Base-by-base conservation (phyloP, 2,329 filamentous ascomycete species). In the Clonostachys chloroleuca region DNA sequence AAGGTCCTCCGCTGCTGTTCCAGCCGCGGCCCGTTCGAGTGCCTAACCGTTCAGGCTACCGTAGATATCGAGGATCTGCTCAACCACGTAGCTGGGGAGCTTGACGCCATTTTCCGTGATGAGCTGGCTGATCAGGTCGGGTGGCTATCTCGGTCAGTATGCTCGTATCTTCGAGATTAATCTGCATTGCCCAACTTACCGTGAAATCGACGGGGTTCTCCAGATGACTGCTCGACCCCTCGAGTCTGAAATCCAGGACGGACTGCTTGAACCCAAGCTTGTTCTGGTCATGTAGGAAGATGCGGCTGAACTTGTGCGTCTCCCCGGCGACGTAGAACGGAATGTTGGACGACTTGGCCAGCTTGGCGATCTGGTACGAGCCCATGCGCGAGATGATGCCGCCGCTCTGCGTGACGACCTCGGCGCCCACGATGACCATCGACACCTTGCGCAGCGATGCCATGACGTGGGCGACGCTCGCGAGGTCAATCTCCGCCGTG, bases 221-320 rank as follows among this genome's bases (percentile, higher is more conserved):
- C 8, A 69, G 67, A 49, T 73, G 68, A 50, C 78, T 63, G 47
- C 66, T 70, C 40, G 57, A 44, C 12, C 52, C 72, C 6, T 78
- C 73, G 2, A 80, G 81, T 56, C 75, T 76, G 63, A 94, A 95
- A 43, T 89, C 81, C 49, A 94, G 75, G 13, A 95, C 78, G 34
- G 82, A 78, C 66, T 96, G 90, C 60, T 86, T 80, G 54, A 95
- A 72, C 1, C 88, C 88, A 49, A 95, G 72, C 60, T 94, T 88
- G 49, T 85, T 82, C 67, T 96, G 90, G 52, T 86, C 83, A 18
- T 2, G 92, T 89, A 40, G 16, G 58, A 92, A 94, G 47, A 94
- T 78, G 58, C 91, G 80, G 42, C 95, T 90, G 62, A 99, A 96
- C 70, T 99, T 99, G 74, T 99, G 94, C 58, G 89, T 95, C 72